phyloP scores from a whole-genome alignment of 257 asterid genomes.

The Solanum sitiens region DNA sequence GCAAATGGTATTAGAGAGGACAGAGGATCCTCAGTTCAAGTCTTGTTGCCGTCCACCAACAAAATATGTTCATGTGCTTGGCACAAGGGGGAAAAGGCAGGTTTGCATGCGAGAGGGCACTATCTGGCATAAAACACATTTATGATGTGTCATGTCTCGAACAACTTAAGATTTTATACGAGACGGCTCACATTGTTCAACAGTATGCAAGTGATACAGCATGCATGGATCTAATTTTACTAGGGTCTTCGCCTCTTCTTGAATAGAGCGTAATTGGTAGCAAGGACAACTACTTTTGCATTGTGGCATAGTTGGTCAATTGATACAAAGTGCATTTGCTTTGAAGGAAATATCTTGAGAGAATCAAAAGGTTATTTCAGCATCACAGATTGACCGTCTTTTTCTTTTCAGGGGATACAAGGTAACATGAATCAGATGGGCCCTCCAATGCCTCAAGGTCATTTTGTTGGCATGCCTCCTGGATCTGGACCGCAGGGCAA shows the following conservation, averaged over 20 bases:
- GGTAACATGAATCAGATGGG: conserved; percentile 81
- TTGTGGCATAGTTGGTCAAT: neutral
- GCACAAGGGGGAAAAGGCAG: neutral
- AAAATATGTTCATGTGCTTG: neutral
- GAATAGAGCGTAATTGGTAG: neutral
- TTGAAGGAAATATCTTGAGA: neutral
- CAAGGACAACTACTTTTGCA: neutral
- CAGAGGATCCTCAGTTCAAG: neutral
- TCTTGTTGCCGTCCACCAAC: neutral
- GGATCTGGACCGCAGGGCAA: conserved; percentile 69
- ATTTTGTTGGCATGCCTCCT: conserved; percentile 65
- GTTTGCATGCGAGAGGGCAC: neutral
- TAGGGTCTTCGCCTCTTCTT: neutral
- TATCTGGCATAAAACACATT: neutral
- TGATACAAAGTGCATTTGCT: neutral
- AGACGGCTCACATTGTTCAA: neutral
- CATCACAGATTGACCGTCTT: conserved; percentile 5
- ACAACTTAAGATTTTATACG: neutral
- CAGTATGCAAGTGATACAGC: neutral
- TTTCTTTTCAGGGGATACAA: conserved; percentile 42
- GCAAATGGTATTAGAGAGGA: neutral
- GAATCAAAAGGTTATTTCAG: neutral
- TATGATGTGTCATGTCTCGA: neutral
- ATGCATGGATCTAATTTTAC: neutral
- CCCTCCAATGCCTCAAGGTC: conserved; percentile 75